phyloP scores from a whole-genome alignment of 352 stramenopile genomes.

The Phytophthora europaea region DNA sequence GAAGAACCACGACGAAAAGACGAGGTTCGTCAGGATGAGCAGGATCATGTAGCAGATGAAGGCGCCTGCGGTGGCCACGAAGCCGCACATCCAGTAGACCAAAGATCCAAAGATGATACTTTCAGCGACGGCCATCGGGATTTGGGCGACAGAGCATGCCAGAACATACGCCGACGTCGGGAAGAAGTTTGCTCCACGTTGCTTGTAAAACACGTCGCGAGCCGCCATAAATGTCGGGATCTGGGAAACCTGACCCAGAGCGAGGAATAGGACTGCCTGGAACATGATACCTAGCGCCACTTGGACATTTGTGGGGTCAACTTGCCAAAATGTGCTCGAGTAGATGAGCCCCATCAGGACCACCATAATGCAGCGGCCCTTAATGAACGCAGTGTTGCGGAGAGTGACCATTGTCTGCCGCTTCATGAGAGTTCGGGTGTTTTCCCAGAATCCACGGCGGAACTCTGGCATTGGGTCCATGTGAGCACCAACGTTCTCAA shows the following conservation, averaged over 20 bases:
- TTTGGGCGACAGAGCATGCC: constrained; percentile 65
- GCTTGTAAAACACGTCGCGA: constrained; percentile 84
- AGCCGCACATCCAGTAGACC: constrained; percentile 88
- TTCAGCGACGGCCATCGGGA: constrained; percentile 72
- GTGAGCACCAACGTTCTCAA: constrained; percentile 38
- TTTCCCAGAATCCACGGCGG: constrained; percentile 51
- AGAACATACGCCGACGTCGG: constrained; percentile 66
- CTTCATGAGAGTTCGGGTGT: constrained; percentile 42
- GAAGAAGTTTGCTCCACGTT: constrained; percentile 83
- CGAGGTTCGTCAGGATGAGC: constrained; percentile 54
- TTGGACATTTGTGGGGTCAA: constrained; percentile 47
- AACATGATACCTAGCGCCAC: constrained; percentile 82
- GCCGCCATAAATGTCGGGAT: constrained; percentile 79
- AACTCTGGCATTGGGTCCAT: constrained; percentile 55
- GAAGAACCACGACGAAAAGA: constrained; percentile 62
- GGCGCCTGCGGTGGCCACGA: constrained; percentile 26
- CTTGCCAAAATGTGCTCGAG: constrained; percentile 53
- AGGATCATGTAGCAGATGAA: constrained; percentile 61
- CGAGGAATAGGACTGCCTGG: constrained; percentile 77
- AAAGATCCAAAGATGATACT: constrained; percentile 81
- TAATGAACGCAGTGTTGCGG: constrained; percentile 59
- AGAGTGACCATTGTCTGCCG: constrained; percentile 73
- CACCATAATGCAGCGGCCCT: constrained; percentile 51
- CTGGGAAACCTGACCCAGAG: constrained; percentile 74
- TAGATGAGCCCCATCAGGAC: constrained; percentile 53